Evolutionary conservation across 2,329 filamentous ascomycete genomes (phyloP), one percentile per base, ranked within the genome.

Genomic region (Calonectria montana): DNA sequence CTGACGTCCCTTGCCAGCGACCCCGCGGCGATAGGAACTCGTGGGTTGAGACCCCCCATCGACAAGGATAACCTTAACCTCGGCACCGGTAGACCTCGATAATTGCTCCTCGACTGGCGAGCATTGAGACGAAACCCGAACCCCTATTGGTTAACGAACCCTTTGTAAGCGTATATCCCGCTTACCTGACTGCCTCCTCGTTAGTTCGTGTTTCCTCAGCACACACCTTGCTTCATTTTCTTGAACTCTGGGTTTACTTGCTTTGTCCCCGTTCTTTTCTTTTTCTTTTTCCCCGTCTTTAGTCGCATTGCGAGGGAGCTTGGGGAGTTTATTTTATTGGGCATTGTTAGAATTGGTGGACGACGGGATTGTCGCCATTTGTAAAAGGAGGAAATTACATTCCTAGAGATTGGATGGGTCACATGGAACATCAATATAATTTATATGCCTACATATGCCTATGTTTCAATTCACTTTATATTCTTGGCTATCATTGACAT

Each of bases 21-120:
- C 86, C 77, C 84, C 85, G 75, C 83, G 83, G 80, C 86, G 84
- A 83, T 87, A 85, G 83, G 81, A 82, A 79, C 79, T 82, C 78
- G 79, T 76, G 77, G 80, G 79, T 76, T 82, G 77, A 83, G 78
- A 82, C 73, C 50, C 75, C 75, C 71, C 72, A 15, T 57, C 48
- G 57, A 67, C 59, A 29, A 55, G 31, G 63, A 66, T 53, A 47
- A 47, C 25, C 29, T 23, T 48, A 23, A 29, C 25, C 41, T 62
- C 16, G 53, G 31, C 35, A 13, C 25, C 23, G 43, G 43, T 37
- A n/a, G 15, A 50, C 4, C n/a, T 64, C 43, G 39, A 18, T 41
- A 27, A 10, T 37, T 64, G 37, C 39, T 55, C 66, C 25, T 39
- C 37, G 59, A 47, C 29, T 48, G 16, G 48, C 47, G 21, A 59